Evolutionary conservation across 1,284 basidiomycete species (phyloP).

Genomic region (Fomitopsis palustris): DNA sequence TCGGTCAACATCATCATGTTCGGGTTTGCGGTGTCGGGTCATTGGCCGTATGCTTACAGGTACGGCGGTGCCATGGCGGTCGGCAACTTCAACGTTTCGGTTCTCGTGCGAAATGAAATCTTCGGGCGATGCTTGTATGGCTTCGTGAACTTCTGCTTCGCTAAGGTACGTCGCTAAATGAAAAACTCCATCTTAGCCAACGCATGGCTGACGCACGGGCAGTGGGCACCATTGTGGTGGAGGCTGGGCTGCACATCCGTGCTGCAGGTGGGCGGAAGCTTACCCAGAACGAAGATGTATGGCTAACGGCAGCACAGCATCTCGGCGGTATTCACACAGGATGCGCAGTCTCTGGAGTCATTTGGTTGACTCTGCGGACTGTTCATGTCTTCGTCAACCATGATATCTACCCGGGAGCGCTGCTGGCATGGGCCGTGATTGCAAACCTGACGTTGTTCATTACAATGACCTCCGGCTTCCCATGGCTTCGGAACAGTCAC

Average conservation of each 20-base stretch:
- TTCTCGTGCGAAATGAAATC: slow-evolving; percentile 55
- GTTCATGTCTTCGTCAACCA: slow-evolving; percentile 48
- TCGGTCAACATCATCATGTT: slow-evolving; percentile 58
- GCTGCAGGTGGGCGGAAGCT: slow-evolving; percentile 44
- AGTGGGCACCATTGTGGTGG: slow-evolving; percentile 73
- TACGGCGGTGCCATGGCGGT: slow-evolving; percentile 61
- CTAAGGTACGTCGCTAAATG: slow-evolving; percentile 46
- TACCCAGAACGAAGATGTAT: background rate
- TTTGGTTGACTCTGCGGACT: slow-evolving; percentile 63
- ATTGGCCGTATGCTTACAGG: slow-evolving; percentile 57
- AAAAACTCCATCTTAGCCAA: background rate
- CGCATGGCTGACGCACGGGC: slow-evolving; percentile 11
- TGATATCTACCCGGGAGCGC: slow-evolving; percentile 45
- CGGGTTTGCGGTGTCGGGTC: slow-evolving; percentile 56
- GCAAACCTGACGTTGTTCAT: slow-evolving; percentile 54
- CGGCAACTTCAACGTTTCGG: slow-evolving; percentile 49
- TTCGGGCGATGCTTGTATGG: slow-evolving; percentile 52
- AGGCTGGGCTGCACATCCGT: slow-evolving; percentile 67
- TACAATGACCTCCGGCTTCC: slow-evolving; percentile 58
- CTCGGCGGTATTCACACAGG: slow-evolving; percentile 76
- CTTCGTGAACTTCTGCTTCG: slow-evolving; percentile 49
- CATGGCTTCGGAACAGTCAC: slow-evolving; percentile 71
- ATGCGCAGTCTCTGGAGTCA: slow-evolving; percentile 62
- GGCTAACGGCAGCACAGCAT: slow-evolving; percentile 40
- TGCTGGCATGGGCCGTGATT: slow-evolving; percentile 55